These are phyloP conservation scores for Suhomyces xylopsoci DNA, from an alignment of 805 yeast species.

Conservation along the genomic window DNA sequence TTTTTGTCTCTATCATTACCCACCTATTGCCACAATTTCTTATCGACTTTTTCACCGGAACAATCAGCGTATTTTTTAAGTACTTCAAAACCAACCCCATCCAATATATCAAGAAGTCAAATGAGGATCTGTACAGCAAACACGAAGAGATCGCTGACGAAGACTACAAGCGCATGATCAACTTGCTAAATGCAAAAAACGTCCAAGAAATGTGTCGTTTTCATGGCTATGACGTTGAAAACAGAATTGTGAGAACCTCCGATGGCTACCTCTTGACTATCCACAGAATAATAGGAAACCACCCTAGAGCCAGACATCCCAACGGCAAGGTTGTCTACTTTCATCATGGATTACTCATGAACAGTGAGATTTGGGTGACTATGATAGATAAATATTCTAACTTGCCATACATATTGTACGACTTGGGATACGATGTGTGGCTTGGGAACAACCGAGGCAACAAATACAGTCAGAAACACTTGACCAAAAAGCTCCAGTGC, in stretches of 20 bases:
- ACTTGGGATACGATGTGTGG: conserved; percentile 91
- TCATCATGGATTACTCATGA: conserved; percentile 91
- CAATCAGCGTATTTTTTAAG: conserved; percentile 24
- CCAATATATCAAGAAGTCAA: conserved; percentile 14
- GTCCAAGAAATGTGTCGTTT: conserved; percentile 65
- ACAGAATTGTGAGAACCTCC: conserved; percentile 70
- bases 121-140: conserved; percentile 15
- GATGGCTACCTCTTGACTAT: conserved; percentile 76
- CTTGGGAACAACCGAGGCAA: conserved; percentile 91
- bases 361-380: conserved; percentile 71
- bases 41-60: conserved; percentile 33
- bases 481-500: conserved; percentile 30
- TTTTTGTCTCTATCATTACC: conserved; percentile 43
- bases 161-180: conserved; percentile 29
- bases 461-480: conserved; percentile 84
- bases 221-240: conserved; percentile 70
- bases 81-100: conserved; percentile 25
- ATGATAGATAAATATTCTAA: conserved; percentile 38
- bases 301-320: conserved; percentile 1
- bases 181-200: conserved; percentile 44
- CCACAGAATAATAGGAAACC: conserved; percentile 57
- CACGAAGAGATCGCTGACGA: conserved; percentile 17
- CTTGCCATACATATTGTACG: conserved; percentile 73
- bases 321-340: conserved; percentile 61
- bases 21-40: conserved; percentile 43